Conservation (phyloP, 2,329 filamentous ascomycete species). For the Albifimbria verrucaria region DNA sequence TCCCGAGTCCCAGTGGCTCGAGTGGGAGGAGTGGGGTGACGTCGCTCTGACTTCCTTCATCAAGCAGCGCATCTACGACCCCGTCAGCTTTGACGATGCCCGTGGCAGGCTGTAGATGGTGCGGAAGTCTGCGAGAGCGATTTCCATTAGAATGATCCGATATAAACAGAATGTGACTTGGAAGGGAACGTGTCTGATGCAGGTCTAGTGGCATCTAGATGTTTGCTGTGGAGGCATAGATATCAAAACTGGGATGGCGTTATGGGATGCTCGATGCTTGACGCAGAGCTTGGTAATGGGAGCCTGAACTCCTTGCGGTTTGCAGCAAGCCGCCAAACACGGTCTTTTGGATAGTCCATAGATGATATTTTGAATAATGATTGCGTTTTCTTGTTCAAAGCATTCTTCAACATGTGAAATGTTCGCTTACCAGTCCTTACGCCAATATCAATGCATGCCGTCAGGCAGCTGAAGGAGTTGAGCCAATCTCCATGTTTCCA, state of each 20-base stretch:
- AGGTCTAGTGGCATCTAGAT: background rate
- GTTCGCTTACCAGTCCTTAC: background rate
- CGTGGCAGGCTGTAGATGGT: slow-evolving; percentile 26
- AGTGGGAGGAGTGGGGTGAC: slow-evolving; percentile 71
- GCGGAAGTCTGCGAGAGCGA: background rate
- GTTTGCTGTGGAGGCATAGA: background rate
- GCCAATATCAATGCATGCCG: background rate
- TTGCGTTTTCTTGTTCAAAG: too few species aligned
- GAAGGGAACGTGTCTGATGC: background rate
- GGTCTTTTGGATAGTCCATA: background rate
- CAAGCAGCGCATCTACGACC: slow-evolving; percentile 59
- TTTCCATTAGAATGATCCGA: background rate
- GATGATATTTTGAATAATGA: background rate
- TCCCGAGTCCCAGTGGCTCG: slow-evolving; percentile 65
- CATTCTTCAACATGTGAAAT: background rate
- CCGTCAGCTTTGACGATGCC: slow-evolving; percentile 39
- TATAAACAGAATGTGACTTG: background rate
- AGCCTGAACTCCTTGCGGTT: background rate
- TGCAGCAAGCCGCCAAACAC: background rate
- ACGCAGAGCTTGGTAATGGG: background rate
- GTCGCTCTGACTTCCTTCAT: slow-evolving; percentile 59
- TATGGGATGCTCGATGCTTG: background rate
- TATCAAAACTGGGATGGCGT: background rate
- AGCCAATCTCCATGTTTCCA: background rate
- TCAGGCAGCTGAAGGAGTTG: background rate